phyloP scores from a whole-genome alignment of 306 rosid genomes.

The Leucaena leucocephala region DNA sequence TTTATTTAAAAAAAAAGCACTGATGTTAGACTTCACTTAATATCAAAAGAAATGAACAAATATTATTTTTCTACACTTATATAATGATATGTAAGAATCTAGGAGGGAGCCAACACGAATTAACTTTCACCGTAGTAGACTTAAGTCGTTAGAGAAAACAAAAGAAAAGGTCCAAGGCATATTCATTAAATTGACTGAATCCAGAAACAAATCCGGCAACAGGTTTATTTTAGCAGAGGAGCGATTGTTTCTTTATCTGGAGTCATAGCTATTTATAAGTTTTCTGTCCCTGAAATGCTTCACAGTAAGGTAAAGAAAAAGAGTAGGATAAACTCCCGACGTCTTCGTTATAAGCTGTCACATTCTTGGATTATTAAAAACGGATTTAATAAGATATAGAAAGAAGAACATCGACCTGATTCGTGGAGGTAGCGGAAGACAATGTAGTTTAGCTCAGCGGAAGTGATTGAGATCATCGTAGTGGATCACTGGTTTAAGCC shows the following conservation, averaged over 20 bases:
- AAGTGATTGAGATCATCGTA: slow-evolving; percentile 55
- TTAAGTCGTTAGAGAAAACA: not conserved
- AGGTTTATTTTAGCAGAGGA: not conserved
- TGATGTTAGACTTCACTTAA: not conserved
- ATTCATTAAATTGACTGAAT: not conserved
- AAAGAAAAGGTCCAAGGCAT: not conserved
- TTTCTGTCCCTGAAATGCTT: not conserved
- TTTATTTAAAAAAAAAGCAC: not conserved
- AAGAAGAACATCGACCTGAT: slow-evolving; percentile 42
- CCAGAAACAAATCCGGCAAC: not conserved
- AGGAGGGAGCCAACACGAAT: not conserved
- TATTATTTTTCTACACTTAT: too few species aligned
- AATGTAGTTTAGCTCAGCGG: slow-evolving; percentile 53
- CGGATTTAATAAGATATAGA: not conserved
- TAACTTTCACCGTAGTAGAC: not conserved
- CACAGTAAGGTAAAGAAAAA: not conserved
- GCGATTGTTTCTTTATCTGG: not conserved
- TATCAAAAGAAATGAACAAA: not conserved
- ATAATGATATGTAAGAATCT: not conserved
- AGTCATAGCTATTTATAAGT: not conserved
- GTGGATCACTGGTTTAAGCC: slow-evolving; percentile 27
- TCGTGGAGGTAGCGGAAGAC: slow-evolving; percentile 70
- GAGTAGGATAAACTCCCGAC: not conserved
- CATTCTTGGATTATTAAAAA: not conserved
- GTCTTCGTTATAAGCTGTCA: not conserved